Evolutionary conservation across 1,284 basidiomycete genomes (phyloP).

Genomic region (Ceratobasidium sp.): DNA sequence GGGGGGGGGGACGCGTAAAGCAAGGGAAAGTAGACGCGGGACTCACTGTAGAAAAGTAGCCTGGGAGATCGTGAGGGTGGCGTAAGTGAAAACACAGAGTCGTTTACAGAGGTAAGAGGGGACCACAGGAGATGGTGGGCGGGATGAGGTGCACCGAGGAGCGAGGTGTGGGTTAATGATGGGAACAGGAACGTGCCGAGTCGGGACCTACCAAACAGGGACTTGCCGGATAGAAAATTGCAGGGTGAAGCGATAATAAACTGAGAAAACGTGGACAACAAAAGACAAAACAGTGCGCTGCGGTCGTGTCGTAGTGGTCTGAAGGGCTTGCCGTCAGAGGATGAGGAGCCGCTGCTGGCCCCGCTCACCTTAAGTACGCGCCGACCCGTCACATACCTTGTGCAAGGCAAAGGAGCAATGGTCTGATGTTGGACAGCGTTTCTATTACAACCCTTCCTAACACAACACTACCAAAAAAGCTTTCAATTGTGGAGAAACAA

Average conservation of each 20-base stretch:
- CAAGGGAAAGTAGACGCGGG: not conserved
- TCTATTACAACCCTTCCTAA: slow-evolving; percentile 23
- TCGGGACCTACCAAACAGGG: slow-evolving; percentile 39
- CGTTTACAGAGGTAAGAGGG: slow-evolving; percentile 16
- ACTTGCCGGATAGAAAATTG: slow-evolving; percentile 34
- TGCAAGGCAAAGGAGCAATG: slow-evolving; percentile 27
- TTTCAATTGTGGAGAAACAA: slow-evolving; percentile 38
- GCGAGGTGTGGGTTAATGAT: slow-evolving; percentile 33
- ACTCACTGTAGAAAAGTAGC: slow-evolving; percentile 32
- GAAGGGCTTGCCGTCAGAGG: slow-evolving; percentile 33
- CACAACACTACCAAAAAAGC: not conserved
- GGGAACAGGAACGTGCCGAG: slow-evolving; percentile 41
- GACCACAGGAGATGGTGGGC: slow-evolving; percentile 21
- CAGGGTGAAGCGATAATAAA: slow-evolving; percentile 32
- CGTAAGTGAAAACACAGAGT: slow-evolving; percentile 15
- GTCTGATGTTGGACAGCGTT: slow-evolving; percentile 17
- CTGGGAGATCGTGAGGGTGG: slow-evolving; percentile 35
- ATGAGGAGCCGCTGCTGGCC: not conserved
- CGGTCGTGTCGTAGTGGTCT: slow-evolving; percentile 32
- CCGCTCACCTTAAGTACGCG: slow-evolving; percentile 21
- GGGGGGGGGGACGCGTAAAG: not conserved
- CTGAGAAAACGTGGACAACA: slow-evolving; percentile 31
- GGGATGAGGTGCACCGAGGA: slow-evolving; percentile 30
- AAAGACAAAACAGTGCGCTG: slow-evolving; percentile 31
- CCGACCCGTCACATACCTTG: slow-evolving; percentile 1